Evolutionary conservation across 192 early-diverging fungal species (phyloP), one percentile per base, ranked within the genome.

Genomic region (Linderina pennispora): DNA sequence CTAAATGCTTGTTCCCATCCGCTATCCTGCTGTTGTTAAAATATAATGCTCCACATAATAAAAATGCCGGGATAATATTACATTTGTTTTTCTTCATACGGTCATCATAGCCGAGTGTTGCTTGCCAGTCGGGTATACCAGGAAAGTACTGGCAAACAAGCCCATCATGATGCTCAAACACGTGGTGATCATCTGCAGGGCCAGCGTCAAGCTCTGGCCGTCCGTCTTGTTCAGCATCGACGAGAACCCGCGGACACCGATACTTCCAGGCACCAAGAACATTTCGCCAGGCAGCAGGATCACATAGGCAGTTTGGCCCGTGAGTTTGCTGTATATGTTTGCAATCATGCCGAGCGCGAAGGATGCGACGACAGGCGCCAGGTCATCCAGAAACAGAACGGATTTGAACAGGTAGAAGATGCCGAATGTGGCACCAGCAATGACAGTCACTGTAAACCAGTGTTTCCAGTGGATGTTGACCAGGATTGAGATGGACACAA

Each of bases 281-380:
- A 91, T 60, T 16, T 90, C 86, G 21, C 90, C 90, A 19, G 84
- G 80, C 24, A 93, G 63, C 31, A 92, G 62, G 14, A 86, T 81
- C 32, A 82, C 85, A 55, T 91, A 84, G 1, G 86, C 87, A 1
- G 85, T 77, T 22, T 81, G 75, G 16, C 79, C 73, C 13, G 82
- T 83, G 17, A 91, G 20, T 15, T 79, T 75, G 36, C 82, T 80
- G 62, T 88, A 90, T 8, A 83, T 55, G 48, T 94, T 92, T 36
- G 80, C 77, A n/a, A 79, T 64, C 35, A 92, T 21, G 14, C 90
- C 92, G 33, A 94, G 74, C 0, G 80, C 83, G 62, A 91, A 83
- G 2, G 87, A 80, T 0, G 84, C 75, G 9, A 85, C 64, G 6
- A 80, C 80, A 0, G 80, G 80, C 0, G 74, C 75, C 14, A 87